Percentiles rank a stretch among this genome's conserved stretches.
Conservation (phyloP, 2,329 filamentous ascomycete genomes). For the Aschersonia sp. region DNA sequence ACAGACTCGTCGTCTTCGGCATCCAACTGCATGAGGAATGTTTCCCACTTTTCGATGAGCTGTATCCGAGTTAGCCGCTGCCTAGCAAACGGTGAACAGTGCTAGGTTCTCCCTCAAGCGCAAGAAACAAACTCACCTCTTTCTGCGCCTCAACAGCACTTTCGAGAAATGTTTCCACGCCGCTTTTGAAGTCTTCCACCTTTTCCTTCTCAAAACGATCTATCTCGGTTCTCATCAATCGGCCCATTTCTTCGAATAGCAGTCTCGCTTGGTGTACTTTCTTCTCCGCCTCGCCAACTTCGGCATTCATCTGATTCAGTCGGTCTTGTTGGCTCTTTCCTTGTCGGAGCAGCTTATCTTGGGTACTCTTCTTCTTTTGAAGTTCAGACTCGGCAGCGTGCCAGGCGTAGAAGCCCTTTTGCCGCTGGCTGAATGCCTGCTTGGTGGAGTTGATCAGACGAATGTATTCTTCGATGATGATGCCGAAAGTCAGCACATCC, state of each 20-base stretch:
- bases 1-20: slow-evolving; percentile 72
- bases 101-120: too few species aligned
- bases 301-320: slow-evolving; percentile 78
- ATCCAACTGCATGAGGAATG: slow-evolving; percentile 90
- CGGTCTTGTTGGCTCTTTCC: slow-evolving; percentile 93
- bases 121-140: slow-evolving; percentile 49
- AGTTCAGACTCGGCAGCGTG: slow-evolving; percentile 81
- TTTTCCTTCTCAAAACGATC: slow-evolving; percentile 94
- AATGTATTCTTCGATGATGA: slow-evolving; percentile 97
- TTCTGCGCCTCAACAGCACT: slow-evolving; percentile 97
- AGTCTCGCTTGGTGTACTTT: slow-evolving; percentile 82
- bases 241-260: slow-evolving; percentile 93
- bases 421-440: slow-evolving; percentile 78
- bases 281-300: slow-evolving; percentile 88
- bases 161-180: slow-evolving; percentile 93
- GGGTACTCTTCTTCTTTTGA: slow-evolving; percentile 72
- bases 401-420: slow-evolving; percentile 94
- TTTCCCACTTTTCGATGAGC: slow-evolving; percentile 88
- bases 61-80: slow-evolving; percentile 13
- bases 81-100: too few species aligned
- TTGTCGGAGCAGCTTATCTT: slow-evolving; percentile 90
- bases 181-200: slow-evolving; percentile 97
- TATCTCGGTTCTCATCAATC: slow-evolving; percentile 78
- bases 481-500: slow-evolving; percentile 88
- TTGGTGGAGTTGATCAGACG: slow-evolving; percentile 91